These are phyloP conservation scores for Cladosporium colombiae DNA, from an alignment of 2,329 filamentous ascomycete species.

Conservation along the genomic window DNA sequence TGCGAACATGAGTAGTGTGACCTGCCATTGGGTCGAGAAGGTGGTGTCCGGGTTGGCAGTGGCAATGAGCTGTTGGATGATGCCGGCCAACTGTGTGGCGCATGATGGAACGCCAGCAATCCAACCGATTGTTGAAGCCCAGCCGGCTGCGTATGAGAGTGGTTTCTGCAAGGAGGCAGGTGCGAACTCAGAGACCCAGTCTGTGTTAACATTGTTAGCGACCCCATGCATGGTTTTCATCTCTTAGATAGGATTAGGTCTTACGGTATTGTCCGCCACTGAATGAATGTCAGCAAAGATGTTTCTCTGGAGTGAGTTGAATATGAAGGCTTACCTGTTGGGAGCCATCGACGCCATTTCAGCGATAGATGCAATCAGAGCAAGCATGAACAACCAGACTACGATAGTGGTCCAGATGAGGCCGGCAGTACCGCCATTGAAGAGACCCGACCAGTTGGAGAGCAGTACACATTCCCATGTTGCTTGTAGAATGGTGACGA, in stretches of 20 bases:
- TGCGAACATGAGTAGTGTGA: conserved; percentile 35
- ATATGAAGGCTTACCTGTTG: background rate
- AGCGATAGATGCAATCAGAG: conserved; percentile 14
- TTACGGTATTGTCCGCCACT: conserved; percentile 33
- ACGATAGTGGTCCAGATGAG: conserved; percentile 14
- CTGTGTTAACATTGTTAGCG: background rate
- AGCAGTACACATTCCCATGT: conserved; percentile 13
- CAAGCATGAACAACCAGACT: conserved; percentile 11
- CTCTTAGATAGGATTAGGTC: background rate
- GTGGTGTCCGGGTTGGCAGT: background rate
- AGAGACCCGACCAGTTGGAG: conserved; percentile 13
- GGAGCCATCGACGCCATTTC: conserved; percentile 20
- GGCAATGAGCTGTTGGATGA: background rate
- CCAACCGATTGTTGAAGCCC: conserved; percentile 26
- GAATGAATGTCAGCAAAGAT: background rate
- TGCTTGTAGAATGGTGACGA: conserved; percentile 14
- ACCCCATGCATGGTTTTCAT: background rate
- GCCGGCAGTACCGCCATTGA: conserved; percentile 17
- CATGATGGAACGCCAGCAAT: conserved; percentile 16
- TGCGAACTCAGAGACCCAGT: conserved; percentile 37
- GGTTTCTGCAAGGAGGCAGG: conserved; percentile 32
- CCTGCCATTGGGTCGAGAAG: conserved; percentile 9
- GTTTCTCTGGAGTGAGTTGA: background rate
- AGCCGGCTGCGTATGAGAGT: conserved; percentile 31
- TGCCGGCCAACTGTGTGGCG: background rate